Evolutionary conservation across 805 yeast species (phyloP).

Genomic region (Brettanomyces bruxellensis): DNA sequence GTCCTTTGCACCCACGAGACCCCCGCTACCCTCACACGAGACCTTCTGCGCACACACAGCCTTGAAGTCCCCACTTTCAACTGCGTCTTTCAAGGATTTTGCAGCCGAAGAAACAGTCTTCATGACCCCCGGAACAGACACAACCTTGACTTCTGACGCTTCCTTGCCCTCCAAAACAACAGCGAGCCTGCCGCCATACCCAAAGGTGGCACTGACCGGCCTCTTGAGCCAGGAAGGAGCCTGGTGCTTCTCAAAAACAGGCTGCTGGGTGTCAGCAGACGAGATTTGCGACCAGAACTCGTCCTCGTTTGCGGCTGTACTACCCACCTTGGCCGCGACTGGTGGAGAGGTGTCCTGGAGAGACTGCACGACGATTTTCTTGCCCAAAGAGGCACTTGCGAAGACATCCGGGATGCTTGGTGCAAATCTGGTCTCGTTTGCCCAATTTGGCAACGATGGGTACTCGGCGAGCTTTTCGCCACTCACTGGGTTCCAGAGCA

Average conservation of each 20-base stretch:
- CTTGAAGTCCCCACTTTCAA: conserved; percentile 44
- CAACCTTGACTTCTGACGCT: conserved; percentile 26
- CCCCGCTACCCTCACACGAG: conserved; percentile 12
- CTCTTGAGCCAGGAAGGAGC: conserved; percentile 86
- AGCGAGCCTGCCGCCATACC: conserved; percentile 88
- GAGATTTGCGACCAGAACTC: conserved; percentile 84
- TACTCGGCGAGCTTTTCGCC: conserved; percentile 74
- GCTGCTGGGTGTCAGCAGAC: conserved; percentile 59
- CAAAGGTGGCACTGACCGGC: conserved; percentile 72
- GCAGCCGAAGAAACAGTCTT: conserved; percentile 25
- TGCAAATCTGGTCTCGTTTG: conserved; percentile 81
- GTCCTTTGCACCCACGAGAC: conserved; percentile 31
- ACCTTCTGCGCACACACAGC: conserved; percentile 48
- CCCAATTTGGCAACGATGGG: conserved; percentile 92
- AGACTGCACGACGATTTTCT: conserved; percentile 71
- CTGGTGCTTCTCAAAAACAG: conserved; percentile 61
- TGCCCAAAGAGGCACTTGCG: conserved; percentile 84
- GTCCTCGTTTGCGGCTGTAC: conserved; percentile 42
- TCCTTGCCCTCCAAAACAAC: conserved; percentile 29
- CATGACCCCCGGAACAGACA: conserved; percentile 25
- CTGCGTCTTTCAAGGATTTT: conserved; percentile 43
- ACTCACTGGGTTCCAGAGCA: conserved; percentile 81
- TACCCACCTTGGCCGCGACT: conserved; percentile 30
- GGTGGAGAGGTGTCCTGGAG: conserved; percentile 78
- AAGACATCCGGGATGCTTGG: conserved; percentile 83